A percentile compares a stretch with the other conserved stretches of the same genome.
These are phyloP conservation scores for Funneliformis geosporum DNA, from an alignment of 192 early-diverging fungal species.

Conservation along the genomic window DNA sequence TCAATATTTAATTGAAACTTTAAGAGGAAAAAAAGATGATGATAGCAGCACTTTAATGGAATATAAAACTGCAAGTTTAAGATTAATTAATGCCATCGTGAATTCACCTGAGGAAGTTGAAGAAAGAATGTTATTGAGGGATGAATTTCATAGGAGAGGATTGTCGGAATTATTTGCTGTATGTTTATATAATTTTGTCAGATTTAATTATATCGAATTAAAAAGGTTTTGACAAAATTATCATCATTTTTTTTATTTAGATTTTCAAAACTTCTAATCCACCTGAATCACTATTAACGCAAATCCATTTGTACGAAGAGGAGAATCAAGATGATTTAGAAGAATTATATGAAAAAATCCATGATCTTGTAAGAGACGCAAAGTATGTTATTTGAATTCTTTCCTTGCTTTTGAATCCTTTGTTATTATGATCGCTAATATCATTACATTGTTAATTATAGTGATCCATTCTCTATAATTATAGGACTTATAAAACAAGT, in stretches of 20 bases:
- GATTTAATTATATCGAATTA: background rate
- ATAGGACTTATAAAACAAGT: conserved; percentile 32
- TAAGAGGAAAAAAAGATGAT: conserved; percentile 32
- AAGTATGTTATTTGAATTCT: conserved; percentile 16
- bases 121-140: conserved; percentile 43
- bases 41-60: conserved; percentile 33
- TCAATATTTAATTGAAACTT: conserved; percentile 48
- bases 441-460: background rate
- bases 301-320: conserved; percentile 48
- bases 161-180: conserved; percentile 49
- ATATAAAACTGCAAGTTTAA: conserved; percentile 45
- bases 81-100: conserved; percentile 51
- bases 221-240: background rate
- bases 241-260: background rate
- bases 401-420: background rate
- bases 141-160: conserved; percentile 53
- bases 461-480: conserved; percentile 18
- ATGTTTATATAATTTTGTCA: conserved; percentile 32
- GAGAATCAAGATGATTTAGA: conserved; percentile 47
- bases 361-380: conserved; percentile 34
- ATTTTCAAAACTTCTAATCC: conserved; percentile 30
- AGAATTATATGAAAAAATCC: conserved; percentile 43
- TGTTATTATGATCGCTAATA: no score
- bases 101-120: conserved; percentile 47
- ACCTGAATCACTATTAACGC: conserved; percentile 45